Evolutionary conservation across 805 yeast genomes (phyloP), one percentile per base, ranked within the genome.

Genomic region (Wickerhamiella lipophila): DNA sequence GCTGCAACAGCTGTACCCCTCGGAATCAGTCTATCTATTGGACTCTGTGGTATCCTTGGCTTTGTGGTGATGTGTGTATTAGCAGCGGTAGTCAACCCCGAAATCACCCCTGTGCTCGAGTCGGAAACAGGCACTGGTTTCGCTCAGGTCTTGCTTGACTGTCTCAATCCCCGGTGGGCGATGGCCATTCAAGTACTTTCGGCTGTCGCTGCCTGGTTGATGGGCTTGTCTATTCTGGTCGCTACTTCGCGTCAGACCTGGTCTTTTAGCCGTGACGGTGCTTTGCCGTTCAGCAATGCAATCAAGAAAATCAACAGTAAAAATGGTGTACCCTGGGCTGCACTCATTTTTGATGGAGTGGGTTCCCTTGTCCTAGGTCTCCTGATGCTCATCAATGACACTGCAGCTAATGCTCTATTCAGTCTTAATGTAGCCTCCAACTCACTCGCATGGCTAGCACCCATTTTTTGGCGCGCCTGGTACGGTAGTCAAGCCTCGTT

Each of bases 211-310:
- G 84, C 78, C 58, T 78, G 76, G 61, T 64, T 79, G 49, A 80
- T 79, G 84, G 81, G 82, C 9, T 69, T 75, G 29, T 76, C 83
- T 1, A 72, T 76, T 49, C 65, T 78, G 45, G 72, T 78, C 42
- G 85, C 85, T 6, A 72, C 76, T 6, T 78, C 83, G 6, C 72
- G 87, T 61, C 86, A 79, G 61, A 70, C 79, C 41, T 81, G 82
- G 77, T 85, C 86, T 1, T 79, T 81, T 60, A 77, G 84, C 39
- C 74, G 89, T 65, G 89, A 81, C 61, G 78, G 79, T 56, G 87
- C 86, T 12, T 69, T 81, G 50, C 88, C 88, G 6, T 67, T 78
- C 52, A 70, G 80, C 9, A 62, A 67, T 35, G 67, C 67, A 58
- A 70, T 81, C 53, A 76, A 78, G 55, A 71, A 67, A 38, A 83